Evolutionary conservation across 192 early-diverging fungal species (phyloP).

Genomic region (Gigaspora rosea): DNA sequence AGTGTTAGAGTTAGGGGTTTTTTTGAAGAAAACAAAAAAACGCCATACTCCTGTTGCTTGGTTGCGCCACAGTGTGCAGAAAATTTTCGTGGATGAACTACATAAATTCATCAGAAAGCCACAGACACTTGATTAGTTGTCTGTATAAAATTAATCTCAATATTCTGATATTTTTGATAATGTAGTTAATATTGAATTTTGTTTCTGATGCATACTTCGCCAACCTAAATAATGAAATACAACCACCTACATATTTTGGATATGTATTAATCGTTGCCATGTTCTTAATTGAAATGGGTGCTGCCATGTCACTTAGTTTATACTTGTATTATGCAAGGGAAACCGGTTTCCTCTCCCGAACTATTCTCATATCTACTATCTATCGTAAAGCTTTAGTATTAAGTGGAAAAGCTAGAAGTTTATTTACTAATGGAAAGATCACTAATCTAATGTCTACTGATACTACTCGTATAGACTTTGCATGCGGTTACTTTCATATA

Average conservation of each 20-base stretch:
- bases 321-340: constrained; percentile 49
- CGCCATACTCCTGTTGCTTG: too few species aligned
- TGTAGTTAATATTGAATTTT: constrained; percentile 7
- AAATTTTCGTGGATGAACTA: too few species aligned
- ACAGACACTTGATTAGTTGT: too few species aligned
- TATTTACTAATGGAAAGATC: constrained; percentile 63
- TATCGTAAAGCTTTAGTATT: constrained; percentile 54
- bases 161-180: not conserved
- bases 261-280: constrained; percentile 41
- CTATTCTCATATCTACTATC: constrained; percentile 48
- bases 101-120: too few species aligned
- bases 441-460: constrained; percentile 79
- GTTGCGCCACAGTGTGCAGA: too few species aligned
- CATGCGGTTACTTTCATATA: constrained; percentile 49
- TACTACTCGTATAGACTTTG: constrained; percentile 59
- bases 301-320: constrained; percentile 42
- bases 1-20: too few species aligned
- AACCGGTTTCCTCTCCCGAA: constrained; percentile 46
- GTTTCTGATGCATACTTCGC: constrained; percentile 1
- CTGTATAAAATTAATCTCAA: not conserved
- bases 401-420: constrained; percentile 49
- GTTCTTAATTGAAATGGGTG: constrained; percentile 44
- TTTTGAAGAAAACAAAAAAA: too few species aligned
- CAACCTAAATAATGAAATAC: not conserved
- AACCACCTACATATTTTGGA: constrained; percentile 40